phyloP scores from a whole-genome alignment of 2,329 filamentous ascomycete genomes.

The Claviceps citrina region DNA sequence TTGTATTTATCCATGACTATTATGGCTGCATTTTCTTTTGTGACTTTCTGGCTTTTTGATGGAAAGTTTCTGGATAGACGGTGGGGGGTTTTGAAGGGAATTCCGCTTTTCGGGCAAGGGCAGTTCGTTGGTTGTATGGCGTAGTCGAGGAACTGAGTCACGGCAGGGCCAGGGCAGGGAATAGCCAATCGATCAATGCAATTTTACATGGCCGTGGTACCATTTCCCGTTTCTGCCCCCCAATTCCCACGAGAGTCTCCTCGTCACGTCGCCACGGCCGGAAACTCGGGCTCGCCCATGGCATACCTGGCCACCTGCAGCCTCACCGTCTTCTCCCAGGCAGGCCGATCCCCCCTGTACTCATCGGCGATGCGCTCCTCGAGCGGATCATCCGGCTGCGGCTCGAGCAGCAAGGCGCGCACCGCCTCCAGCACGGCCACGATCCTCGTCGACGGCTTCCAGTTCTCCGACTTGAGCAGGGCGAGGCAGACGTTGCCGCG shows the following conservation, averaged over 20 bases:
- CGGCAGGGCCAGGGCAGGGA: too few species aligned
- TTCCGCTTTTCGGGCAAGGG: too few species aligned
- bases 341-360: conserved; percentile 50
- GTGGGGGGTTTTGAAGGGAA: too few species aligned
- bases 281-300: conserved; percentile 25
- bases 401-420: conserved; percentile 58
- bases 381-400: conserved; percentile 78
- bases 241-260: too few species aligned
- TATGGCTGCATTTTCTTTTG: conserved; percentile 10
- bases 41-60: neutral
- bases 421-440: conserved; percentile 62
- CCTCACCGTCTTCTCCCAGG: conserved; percentile 60
- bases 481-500: conserved; percentile 74
- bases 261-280: conserved; percentile 6
- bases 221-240: too few species aligned
- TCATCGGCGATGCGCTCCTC: conserved; percentile 77
- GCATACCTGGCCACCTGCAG: conserved; percentile 65
- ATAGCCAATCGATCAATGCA: conserved; percentile 1
- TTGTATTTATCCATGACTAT: conserved; percentile 9
- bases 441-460: conserved; percentile 79
- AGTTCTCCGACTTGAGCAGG: conserved; percentile 70
- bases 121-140: too few species aligned
- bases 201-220: too few species aligned
- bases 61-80: conserved; percentile 6
- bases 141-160: too few species aligned